These are phyloP conservation scores for Uromyces viciae-fabae DNA, from an alignment of 1,284 basidiomycete genomes.

Conservation along the genomic window DNA sequence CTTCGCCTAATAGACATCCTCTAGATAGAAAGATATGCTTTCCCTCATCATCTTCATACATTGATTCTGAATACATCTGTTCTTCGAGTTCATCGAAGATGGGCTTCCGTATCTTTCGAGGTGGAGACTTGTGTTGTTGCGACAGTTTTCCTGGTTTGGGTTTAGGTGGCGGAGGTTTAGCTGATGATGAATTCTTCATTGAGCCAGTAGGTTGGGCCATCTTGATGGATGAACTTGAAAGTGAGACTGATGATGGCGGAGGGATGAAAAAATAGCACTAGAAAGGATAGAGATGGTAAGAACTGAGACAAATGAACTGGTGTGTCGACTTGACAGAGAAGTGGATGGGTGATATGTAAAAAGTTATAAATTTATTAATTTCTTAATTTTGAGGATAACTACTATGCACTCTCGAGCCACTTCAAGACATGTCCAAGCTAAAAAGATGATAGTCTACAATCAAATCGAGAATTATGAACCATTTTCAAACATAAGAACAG, in stretches of 20 bases:
- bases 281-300: not conserved
- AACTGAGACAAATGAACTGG: too few species aligned
- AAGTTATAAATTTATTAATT: too few species aligned
- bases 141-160: slow-evolving; percentile 40
- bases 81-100: slow-evolving; percentile 29
- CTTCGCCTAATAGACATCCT: slow-evolving; percentile 54
- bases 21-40: slow-evolving; percentile 44
- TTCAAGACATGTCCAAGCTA: too few species aligned
- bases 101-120: slow-evolving; percentile 39
- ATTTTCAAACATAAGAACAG: too few species aligned
- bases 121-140: slow-evolving; percentile 38
- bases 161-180: slow-evolving; percentile 16
- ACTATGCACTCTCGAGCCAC: too few species aligned
- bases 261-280: not conserved
- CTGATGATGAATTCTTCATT: not conserved
- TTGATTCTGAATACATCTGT: slow-evolving; percentile 1
- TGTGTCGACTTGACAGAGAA: too few species aligned
- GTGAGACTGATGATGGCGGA: not conserved
- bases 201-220: slow-evolving; percentile 15
- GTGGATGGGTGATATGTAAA: too few species aligned
- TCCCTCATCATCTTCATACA: slow-evolving; percentile 13
- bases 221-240: not conserved
- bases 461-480: too few species aligned
- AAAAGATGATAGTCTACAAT: too few species aligned
- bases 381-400: too few species aligned